Evolutionary conservation across 108 stramenopile genomes (phyloP), one percentile per base, ranked within the genome.

Genomic region (Skeletonema costatum): DNA sequence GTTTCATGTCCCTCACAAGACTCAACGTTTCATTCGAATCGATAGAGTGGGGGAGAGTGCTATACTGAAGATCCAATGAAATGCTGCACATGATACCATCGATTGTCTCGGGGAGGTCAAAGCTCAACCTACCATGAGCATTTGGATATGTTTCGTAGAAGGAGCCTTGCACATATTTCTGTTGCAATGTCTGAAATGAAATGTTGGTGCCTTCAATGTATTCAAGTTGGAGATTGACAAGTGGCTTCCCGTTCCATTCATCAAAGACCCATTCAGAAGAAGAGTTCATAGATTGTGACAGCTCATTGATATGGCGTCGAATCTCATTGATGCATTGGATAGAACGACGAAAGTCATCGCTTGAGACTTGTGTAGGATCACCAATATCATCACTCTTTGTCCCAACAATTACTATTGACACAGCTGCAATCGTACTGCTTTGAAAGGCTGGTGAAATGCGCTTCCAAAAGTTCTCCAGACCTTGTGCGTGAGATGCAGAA

Each of bases 21-120:
- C 59, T 32, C 51, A 32, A 16, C 10, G 84, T 77, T 14, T 46
- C 74, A 39, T 68, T 35, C 17, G 84, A 85, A 60, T 77, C 59
- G 32, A 81, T 46, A 13, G 51, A 61, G 68, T 77, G 36, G 5
- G 84, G 84, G 25, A 85, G 84, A 7, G 77, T 39, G 1, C 65
- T 59, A 38, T 73, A 75, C 21, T 70, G 64, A 1, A 85, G 36
- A 73, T 81, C 80, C 11, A 85, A 50, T 5, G 71, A 77, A 60
- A 85, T 81, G 30, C 63, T 62, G 64, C 84, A 75, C 71, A 64
- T 67, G 21, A 66, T 69, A 10, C 84, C 84, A 39, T 85, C 84
- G 3, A 85, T 51, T 11, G 80, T 81, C 50, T 85, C 84, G 11
- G 84, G 84, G 2, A 85, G 76, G 5, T 85, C 71, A 53, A 85